Base-by-base conservation (phyloP, 441 rosid species). In the Gossypium gossypioides region DNA sequence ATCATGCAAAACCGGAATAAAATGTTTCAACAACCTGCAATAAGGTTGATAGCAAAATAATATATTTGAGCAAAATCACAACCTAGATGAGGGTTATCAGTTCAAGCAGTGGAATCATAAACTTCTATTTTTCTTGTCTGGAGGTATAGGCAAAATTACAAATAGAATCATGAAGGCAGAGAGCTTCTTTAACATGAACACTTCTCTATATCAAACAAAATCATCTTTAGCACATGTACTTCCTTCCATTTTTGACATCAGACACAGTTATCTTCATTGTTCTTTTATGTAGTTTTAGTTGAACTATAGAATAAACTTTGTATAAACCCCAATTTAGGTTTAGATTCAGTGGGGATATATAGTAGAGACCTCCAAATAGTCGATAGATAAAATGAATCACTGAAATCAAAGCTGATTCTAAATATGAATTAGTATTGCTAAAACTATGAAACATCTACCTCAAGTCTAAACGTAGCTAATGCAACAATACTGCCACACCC, bases 11-110 rank as follows among this genome's bases (percentile, higher is more conserved):
- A 13, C 27, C 56, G 4, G 5, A 65, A 46, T 46, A 24, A 65
- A 65, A 13, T 32, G 24, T 65, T 65, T 46, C 70, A 46, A 24
- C 70, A 44, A 21, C 37, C 10, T 46, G 40, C 67, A 80, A 21
- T 61, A 62, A 56, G 69, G 78, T 40, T 74, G 7, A 55, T n/a
- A 40, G 77, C 63, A 65, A 2, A 65, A 21, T 21, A 21, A 50
- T 42, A 64, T 64, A 8, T 42, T 44, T 12, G 54, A 0, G 55
- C 21, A 13, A 22, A 22, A 15, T 9, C 69, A 42, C 32, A 1
- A 42, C 6, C 32, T 1, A 13, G 55, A 2, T 5, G 6, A 65
- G 34, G 19, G 16, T 65, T 40, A 44, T 13, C 12, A 12, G 37
- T 44, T 21, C 8, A 40, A 65, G 55, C 2, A 50, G 0, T 42